Conservation (phyloP, 352 stramenopile species). For the Phytophthora meadii region DNA sequence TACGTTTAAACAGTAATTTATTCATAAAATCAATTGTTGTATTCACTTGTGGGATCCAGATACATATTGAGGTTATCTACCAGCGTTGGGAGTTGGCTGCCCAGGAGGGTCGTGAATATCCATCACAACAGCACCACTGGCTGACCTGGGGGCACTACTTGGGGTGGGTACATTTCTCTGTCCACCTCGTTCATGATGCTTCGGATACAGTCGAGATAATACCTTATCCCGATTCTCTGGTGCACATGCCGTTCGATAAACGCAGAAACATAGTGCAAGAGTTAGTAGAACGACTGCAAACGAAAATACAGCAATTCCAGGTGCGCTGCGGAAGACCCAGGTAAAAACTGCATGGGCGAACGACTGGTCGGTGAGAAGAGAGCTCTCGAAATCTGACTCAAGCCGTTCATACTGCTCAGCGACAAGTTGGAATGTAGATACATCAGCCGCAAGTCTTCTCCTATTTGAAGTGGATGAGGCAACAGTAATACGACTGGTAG, state of each 20-base stretch:
- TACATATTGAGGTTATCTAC: no score
- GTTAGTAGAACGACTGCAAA: constrained; percentile 47
- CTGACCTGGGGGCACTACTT: not conserved
- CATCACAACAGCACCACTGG: constrained; percentile 27
- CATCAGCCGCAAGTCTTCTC: constrained; percentile 7
- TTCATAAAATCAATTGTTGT: no score
- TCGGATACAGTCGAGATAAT: constrained; percentile 26
- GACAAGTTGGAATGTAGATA: constrained; percentile 46
- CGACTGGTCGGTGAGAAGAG: constrained; percentile 56
- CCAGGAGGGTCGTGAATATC: constrained; percentile 20
- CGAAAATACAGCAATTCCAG: constrained; percentile 58
- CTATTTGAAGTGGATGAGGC: constrained; percentile 17
- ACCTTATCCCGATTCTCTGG: constrained; percentile 76
- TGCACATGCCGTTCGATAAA: constrained; percentile 61
- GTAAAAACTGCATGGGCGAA: constrained; percentile 53
- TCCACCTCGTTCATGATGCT: no score
- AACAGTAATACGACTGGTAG: constrained; percentile 14
- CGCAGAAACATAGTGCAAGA: constrained; percentile 52
- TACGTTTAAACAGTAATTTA: no score
- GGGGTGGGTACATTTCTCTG: no score
- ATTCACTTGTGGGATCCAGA: no score
- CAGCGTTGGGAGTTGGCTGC: not conserved
- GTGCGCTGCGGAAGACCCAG: constrained; percentile 58
- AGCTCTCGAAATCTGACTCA: constrained; percentile 1
- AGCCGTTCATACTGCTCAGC: constrained; percentile 49